Conservation (phyloP, 345 rosid species). For the Citrus reticulata region DNA sequence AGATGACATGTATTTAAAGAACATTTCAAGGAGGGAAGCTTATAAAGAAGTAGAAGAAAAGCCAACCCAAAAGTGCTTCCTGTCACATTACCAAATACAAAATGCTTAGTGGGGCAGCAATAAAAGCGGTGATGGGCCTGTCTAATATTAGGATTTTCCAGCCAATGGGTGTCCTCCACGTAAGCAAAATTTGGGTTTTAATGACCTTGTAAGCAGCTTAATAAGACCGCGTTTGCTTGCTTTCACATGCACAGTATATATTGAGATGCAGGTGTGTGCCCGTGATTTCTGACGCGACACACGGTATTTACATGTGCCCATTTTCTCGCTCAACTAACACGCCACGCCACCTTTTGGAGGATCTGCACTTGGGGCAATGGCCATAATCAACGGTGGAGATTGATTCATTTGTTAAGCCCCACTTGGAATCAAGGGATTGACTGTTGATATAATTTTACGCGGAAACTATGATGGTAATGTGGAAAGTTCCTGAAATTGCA, state of each 20-base stretch:
- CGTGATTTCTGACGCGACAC: constrained; percentile 50
- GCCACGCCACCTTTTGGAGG: not conserved
- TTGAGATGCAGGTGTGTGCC: not conserved
- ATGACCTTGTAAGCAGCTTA: not conserved
- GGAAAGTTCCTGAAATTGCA: not conserved
- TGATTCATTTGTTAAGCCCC: not conserved
- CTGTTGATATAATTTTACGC: constrained; percentile 4
- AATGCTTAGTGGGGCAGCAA: not conserved
- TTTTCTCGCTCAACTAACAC: not conserved
- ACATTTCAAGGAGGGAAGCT: not conserved
- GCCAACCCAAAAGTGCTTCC: not conserved
- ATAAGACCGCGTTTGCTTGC: constrained; percentile 13
- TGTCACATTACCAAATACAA: not conserved
- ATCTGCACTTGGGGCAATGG: not conserved
- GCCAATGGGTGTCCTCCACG: not conserved
- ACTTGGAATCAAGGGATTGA: not conserved
- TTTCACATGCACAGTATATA: not conserved
- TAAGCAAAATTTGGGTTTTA: too few relatives aligned
- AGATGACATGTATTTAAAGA: constrained; percentile 15
- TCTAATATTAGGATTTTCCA: not conserved
- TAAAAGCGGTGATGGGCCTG: not conserved
- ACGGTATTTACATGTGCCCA: constrained; percentile 35
- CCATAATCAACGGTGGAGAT: not conserved
- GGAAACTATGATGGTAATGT: not conserved
- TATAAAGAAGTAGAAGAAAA: not conserved